These are phyloP conservation scores for Galerina marginata DNA, from an alignment of 768 basidiomycete species.

Conservation along the genomic window DNA sequence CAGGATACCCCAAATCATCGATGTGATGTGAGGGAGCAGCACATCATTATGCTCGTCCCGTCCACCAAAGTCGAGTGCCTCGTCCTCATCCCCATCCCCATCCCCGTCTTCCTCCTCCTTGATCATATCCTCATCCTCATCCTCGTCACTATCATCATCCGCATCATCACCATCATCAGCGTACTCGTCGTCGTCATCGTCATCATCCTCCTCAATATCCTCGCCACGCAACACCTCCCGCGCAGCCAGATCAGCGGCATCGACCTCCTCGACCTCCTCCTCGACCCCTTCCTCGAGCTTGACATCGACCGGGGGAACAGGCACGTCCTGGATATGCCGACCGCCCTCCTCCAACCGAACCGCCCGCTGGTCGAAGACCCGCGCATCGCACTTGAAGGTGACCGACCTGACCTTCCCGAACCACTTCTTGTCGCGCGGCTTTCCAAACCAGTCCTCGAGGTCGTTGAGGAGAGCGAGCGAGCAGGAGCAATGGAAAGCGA, in stretches of 20 bases:
- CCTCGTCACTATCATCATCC: not conserved
- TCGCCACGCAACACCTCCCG: constrained; percentile 2
- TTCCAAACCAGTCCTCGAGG: constrained; percentile 14
- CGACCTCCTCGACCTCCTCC: constrained; percentile 1
- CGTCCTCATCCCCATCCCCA: constrained; percentile 12
- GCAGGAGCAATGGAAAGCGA: constrained; percentile 13
- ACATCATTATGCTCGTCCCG: constrained; percentile 10
- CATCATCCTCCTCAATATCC: constrained; percentile 15
- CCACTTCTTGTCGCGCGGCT: constrained; percentile 12
- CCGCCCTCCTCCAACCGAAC: not conserved
- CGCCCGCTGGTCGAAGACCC: constrained; percentile 3
- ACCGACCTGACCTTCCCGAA: constrained; percentile 8
- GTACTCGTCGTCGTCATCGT: constrained; percentile 12
- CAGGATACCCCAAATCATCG: constrained; percentile 9
- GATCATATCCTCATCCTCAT: constrained; percentile 5
- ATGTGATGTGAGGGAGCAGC: constrained; percentile 11
- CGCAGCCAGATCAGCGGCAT: constrained; percentile 3
- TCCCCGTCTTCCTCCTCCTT: constrained; percentile 16
- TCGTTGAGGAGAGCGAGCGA: constrained; percentile 14
- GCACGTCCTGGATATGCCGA: constrained; percentile 4
- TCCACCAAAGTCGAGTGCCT: constrained; percentile 8
- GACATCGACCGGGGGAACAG: constrained; percentile 7
- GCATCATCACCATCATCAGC: not conserved
- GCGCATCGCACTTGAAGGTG: constrained; percentile 11
- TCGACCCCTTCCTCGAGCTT: not conserved